phyloP scores from a whole-genome alignment of 2,329 filamentous ascomycete species.

The Penicillium sp. region DNA sequence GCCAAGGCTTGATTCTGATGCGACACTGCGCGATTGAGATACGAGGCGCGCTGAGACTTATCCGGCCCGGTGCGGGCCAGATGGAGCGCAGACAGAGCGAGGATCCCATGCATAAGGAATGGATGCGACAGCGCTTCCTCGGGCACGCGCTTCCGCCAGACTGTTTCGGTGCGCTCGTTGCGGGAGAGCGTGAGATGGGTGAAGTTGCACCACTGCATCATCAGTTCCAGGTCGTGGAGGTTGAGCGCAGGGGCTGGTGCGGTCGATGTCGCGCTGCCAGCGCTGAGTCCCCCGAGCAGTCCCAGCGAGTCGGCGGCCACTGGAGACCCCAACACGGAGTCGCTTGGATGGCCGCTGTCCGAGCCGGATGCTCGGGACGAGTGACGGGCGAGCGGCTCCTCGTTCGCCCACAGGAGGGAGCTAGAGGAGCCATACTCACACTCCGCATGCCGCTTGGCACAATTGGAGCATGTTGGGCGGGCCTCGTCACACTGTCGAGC shows the following conservation, averaged over 20 bases:
- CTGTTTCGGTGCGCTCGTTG: slow-evolving; percentile 29
- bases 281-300: slow-evolving; percentile 24
- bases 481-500: slow-evolving; percentile 33
- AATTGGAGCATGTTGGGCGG: slow-evolving; percentile 34
- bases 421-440: slow-evolving; percentile 34
- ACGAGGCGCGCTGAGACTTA: slow-evolving; percentile 21
- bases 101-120: slow-evolving; percentile 39
- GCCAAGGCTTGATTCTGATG: slow-evolving; percentile 37
- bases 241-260: slow-evolving; percentile 38
- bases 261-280: slow-evolving; percentile 8
- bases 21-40: slow-evolving; percentile 36
- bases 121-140: slow-evolving; percentile 35
- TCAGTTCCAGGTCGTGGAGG: slow-evolving; percentile 46
- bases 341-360: slow-evolving; percentile 19
- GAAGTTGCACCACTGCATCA: slow-evolving; percentile 39
- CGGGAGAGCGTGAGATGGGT: slow-evolving; percentile 34
- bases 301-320: slow-evolving; percentile 23
- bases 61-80: slow-evolving; percentile 32
- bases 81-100: slow-evolving; percentile 36
- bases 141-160: slow-evolving; percentile 34
- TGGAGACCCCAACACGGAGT: slow-evolving; percentile 10
- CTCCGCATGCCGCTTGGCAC: slow-evolving; percentile 30
- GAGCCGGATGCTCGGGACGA: slow-evolving; percentile 19
- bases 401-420: slow-evolving; percentile 34
- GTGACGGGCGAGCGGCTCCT: slow-evolving; percentile 19